Base-by-base conservation (phyloP, 148 eudicot genomes). In the Cornus florida region DNA sequence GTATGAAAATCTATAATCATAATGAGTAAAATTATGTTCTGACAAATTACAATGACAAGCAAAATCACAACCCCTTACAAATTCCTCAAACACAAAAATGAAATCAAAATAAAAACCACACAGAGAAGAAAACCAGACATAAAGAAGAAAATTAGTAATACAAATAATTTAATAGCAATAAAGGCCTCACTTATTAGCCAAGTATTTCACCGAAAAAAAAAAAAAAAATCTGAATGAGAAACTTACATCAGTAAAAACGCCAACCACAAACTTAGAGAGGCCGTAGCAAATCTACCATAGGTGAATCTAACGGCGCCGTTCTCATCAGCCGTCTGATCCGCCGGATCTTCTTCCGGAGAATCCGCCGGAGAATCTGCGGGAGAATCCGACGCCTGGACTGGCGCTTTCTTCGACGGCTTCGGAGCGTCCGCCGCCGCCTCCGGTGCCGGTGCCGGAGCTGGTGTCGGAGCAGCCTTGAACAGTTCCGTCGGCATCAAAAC, bases 361-460 rank as follows among this genome's bases (percentile, higher is more conserved):
- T 86, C 89, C 62, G 89, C 88, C 53, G 97, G 94, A 0, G 91
- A 81, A 32, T 86, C 89, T 57, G 89, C 88, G 43, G 97, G 94
- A 0, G 91, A 72, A 53, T 86, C 90, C 13, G 92, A 82, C 41
- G 86, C 89, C 12, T 91, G 87, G 24, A 91, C 86, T 0, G 93
- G 60, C 3, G 76, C 78, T 4, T 84, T 87, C 77, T 87, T 90
- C 43, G 82, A 72, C 84, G 84, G 7, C 77, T 80, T 79, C 43
- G 92, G 88, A 2, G 91, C 28, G 31, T 80, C 81, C 35, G 89
- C 90, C 16, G 75, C 83, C 6, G 87, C 84, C n/a, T 56, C 91
- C 73, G 91, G 92, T 0, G 94, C 93, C 32, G 99, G 99, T 0
- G 99, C 97, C 53, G 97, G 97, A 9, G 92, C 82, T 10, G 95